A percentile compares a stretch with the other conserved stretches of the same genome.
Evolutionary conservation across 2,329 filamentous ascomycete species (phyloP).

Genomic region (Claviceps purpurea): DNA sequence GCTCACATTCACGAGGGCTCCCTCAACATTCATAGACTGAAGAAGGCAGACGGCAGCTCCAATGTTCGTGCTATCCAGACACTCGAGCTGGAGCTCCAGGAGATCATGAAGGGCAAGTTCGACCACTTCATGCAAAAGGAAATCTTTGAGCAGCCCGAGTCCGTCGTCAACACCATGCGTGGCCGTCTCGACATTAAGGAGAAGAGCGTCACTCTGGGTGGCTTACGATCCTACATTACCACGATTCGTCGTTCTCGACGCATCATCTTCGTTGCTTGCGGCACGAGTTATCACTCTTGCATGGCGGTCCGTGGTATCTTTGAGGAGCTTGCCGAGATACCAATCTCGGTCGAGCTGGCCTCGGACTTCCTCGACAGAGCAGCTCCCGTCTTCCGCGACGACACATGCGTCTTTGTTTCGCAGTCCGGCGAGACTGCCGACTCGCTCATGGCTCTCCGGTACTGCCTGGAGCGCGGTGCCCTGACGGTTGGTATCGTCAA

Average conservation of each 20-base stretch:
- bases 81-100: conserved; percentile 94
- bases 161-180: conserved; percentile 99
- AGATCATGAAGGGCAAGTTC: conserved; percentile 99
- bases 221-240: conserved; percentile 86
- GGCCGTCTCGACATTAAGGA: conserved; percentile 88
- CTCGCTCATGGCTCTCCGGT: conserved; percentile 89
- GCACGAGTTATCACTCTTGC: conserved; percentile 96
- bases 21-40: conserved; percentile 95
- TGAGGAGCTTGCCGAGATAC: conserved; percentile 95
- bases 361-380: conserved; percentile 96
- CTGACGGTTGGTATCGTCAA: conserved; percentile 98
- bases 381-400: conserved; percentile 96
- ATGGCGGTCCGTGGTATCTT: conserved; percentile 98
- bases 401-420: conserved; percentile 97
- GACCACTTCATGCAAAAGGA: conserved; percentile 99
- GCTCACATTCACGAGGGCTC: conserved; percentile 98
- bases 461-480: conserved; percentile 95
- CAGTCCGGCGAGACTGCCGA: conserved; percentile 98
- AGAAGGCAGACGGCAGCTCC: conserved; percentile 91
- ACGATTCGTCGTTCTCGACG: conserved; percentile 94
- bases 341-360: conserved; percentile 89
- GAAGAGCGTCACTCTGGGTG: conserved; percentile 91
- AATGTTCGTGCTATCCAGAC: conserved; percentile 98
- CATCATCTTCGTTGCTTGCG: conserved; percentile 98
- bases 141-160: conserved; percentile 99